Conservation (phyloP, 73 alveolate genomes). For the Blepharisma stoltei region DNA sequence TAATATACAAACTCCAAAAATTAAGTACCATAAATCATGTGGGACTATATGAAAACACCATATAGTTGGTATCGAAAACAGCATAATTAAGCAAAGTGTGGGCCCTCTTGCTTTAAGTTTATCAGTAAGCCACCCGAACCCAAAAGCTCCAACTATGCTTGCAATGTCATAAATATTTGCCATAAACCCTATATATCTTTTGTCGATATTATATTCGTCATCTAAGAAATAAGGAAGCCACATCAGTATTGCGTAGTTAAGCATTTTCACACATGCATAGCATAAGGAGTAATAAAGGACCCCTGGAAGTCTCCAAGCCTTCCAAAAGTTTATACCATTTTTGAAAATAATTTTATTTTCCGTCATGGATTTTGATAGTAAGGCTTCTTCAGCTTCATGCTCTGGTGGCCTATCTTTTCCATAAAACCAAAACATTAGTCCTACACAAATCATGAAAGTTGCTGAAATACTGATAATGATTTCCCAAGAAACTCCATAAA, state of each 20-base stretch:
- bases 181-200: slow-evolving; percentile 17
- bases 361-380: background rate
- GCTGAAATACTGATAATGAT: background rate
- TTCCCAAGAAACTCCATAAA: background rate
- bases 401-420: slow-evolving; percentile 1
- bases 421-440: background rate
- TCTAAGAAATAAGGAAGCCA: slow-evolving; percentile 62
- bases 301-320: slow-evolving; percentile 41
- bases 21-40: slow-evolving; percentile 3
- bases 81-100: slow-evolving; percentile 34
- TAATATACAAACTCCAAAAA: slow-evolving; percentile 32
- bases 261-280: slow-evolving; percentile 50
- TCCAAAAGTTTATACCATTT: slow-evolving; percentile 36
- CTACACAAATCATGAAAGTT: background rate
- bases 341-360: background rate
- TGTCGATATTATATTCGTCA: background rate
- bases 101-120: slow-evolving; percentile 38
- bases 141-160: slow-evolving; percentile 47
- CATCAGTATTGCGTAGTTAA: slow-evolving; percentile 51
- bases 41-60: slow-evolving; percentile 21
- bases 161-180: slow-evolving; percentile 52
- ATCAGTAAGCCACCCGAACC: slow-evolving; percentile 50
- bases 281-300: slow-evolving; percentile 32
- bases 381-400: background rate
- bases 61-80: slow-evolving; percentile 39